Percentiles rank a stretch among this genome's conserved stretches.
phyloP scores from a whole-genome alignment of 805 yeast species.

The Candida maesae region DNA sequence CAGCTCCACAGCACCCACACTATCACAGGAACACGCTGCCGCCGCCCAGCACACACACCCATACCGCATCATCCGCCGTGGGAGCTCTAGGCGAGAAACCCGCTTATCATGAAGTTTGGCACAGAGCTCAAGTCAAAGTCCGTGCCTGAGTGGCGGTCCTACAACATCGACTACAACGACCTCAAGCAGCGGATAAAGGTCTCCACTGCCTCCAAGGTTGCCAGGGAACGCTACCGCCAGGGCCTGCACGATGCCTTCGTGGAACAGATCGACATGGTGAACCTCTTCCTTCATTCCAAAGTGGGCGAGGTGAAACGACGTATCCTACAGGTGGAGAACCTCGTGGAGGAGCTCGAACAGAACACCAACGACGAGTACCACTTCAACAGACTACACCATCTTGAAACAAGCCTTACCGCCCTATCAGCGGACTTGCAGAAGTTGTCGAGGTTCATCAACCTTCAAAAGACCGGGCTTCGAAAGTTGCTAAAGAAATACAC shows the following conservation, averaged over 20 bases:
- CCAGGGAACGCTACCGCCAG: slow-evolving; percentile 14
- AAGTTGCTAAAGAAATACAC: slow-evolving; percentile 70
- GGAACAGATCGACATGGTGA: slow-evolving; percentile 56
- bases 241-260: slow-evolving; percentile 41
- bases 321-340: slow-evolving; percentile 35
- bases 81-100: background rate
- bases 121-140: slow-evolving; percentile 68
- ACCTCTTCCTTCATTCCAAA: slow-evolving; percentile 62
- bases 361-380: slow-evolving; percentile 3
- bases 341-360: slow-evolving; percentile 27
- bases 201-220: slow-evolving; percentile 44
- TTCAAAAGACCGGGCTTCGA: slow-evolving; percentile 70
- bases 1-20: too few species aligned
- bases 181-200: slow-evolving; percentile 61
- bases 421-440: slow-evolving; percentile 54
- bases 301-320: slow-evolving; percentile 63
- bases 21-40: too few species aligned
- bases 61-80: too few species aligned
- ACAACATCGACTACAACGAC: slow-evolving; percentile 80
- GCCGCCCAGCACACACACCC: background rate
- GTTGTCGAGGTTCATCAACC: slow-evolving; percentile 62
- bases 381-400: slow-evolving; percentile 11
- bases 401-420: slow-evolving; percentile 34
- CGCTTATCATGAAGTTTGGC: slow-evolving; percentile 75
- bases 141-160: slow-evolving; percentile 83